Evolutionary conservation across 768 basidiomycete genomes (phyloP), one percentile per base, ranked within the genome.

Genomic region (Rhodotorula sphaerocarpa): DNA sequence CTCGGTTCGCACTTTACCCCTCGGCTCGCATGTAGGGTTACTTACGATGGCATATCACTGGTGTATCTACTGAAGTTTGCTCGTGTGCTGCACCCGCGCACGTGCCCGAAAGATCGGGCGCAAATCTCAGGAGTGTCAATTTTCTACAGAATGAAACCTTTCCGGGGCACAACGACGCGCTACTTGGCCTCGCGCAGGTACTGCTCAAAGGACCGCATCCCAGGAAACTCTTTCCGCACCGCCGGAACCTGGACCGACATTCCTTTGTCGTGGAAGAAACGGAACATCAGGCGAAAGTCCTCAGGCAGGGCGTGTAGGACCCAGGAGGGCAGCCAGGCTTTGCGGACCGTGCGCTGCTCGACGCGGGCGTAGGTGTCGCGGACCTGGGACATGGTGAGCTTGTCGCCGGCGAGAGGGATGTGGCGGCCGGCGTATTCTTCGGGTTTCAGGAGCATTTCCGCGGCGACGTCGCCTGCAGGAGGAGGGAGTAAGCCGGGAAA

Each of bases 401-500:
- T 51, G 27, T 69, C 70, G 4, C 59, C 50, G 0, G 61, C 63
- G 50, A 73, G 57, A 21, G 45, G 59, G 51, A 59, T 66, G 58
- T 66, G 61, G 5, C 70, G 62, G 45, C 53, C 66, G 10, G 41
- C 14, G 36, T 47, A 53, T 27, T 63, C 42, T 12, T 57, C 50
- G 14, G 72, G 73, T n/a, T 60, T 25, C 36, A 67, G 48, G 15
- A 74, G 59, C 20, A 71, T 72, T 34, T 71, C 63, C 12, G 62
- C 70, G 21, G 64, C 72, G 55, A 74, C 55, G 27, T 57, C 48
- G 44, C 56, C 56, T 57, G 56, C 3, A 20, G 34, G 7, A 7
- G 20, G 36, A 25, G 45, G 2, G 11, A 10, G 47, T 50, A 27
- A 30, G 48, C 48, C 4, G 15, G 48, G 2, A 9, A 11, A 11